Evolutionary conservation across 495 filamentous ascomycete species (phyloP).

Genomic region (Penicillium angulare): DNA sequence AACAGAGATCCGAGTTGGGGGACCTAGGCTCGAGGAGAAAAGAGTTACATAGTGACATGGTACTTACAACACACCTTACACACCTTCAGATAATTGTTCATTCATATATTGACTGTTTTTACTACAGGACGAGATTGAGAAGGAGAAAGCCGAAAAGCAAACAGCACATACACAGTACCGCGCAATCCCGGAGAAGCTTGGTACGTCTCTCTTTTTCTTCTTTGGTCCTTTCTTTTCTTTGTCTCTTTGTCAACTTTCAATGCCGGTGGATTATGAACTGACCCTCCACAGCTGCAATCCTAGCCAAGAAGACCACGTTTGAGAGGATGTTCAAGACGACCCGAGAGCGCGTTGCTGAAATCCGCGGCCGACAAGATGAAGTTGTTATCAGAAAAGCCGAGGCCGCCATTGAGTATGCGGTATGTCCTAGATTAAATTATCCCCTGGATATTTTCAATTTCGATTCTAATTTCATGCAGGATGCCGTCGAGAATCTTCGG

Average conservation of each 20-base stretch:
- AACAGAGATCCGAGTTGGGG: slow-evolving; percentile 36
- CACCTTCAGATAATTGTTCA: no score
- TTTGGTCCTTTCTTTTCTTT: no score
- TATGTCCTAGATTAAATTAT: slow-evolving; percentile 31
- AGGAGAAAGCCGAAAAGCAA: slow-evolving; percentile 58
- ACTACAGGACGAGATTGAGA: slow-evolving; percentile 42
- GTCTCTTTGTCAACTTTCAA: background rate
- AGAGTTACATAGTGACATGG: slow-evolving; percentile 35
- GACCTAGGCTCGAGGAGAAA: slow-evolving; percentile 29
- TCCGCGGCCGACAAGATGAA: slow-evolving; percentile 53
- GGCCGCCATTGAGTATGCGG: slow-evolving; percentile 62
- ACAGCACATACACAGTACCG: slow-evolving; percentile 58
- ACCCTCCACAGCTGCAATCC: slow-evolving; percentile 40
- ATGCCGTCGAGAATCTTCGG: slow-evolving; percentile 59
- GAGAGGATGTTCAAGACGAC: slow-evolving; percentile 42
- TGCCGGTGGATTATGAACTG: slow-evolving; percentile 10
- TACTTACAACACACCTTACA: slow-evolving; percentile 15
- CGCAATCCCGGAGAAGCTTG: slow-evolving; percentile 67
- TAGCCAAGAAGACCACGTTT: slow-evolving; percentile 53
- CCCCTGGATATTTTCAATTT: background rate
- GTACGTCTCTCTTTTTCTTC: slow-evolving; percentile 38
- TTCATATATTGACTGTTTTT: slow-evolving; percentile 16
- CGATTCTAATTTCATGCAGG: slow-evolving; percentile 36
- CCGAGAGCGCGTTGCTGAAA: slow-evolving; percentile 34
- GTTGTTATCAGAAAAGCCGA: slow-evolving; percentile 61